These are phyloP conservation scores for Achaetomiella virescens DNA, from an alignment of 495 filamentous ascomycete genomes.

Conservation along the genomic window DNA sequence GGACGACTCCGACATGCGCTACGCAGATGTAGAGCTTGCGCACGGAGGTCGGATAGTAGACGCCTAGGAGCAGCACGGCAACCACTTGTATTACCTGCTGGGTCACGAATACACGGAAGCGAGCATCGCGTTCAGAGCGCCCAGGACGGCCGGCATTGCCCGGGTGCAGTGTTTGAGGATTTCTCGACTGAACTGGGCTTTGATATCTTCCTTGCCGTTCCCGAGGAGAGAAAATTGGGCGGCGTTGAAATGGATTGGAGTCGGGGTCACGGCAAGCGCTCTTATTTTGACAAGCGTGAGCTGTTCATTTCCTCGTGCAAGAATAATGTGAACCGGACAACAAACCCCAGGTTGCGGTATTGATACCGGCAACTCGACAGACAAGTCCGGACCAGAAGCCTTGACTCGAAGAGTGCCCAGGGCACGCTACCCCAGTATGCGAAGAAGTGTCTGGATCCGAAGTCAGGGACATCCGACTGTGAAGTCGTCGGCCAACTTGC, in stretches of 20 bases:
- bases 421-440: background rate
- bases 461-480: background rate
- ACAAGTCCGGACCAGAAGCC: background rate
- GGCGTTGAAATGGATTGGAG: no score
- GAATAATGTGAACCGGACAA: background rate
- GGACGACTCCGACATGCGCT: constrained; percentile 20
- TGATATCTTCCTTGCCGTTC: constrained; percentile 31
- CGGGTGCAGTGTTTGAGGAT: constrained; percentile 26
- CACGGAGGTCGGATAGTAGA: background rate
- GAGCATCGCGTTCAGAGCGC: constrained; percentile 28
- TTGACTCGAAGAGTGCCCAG: background rate
- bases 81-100: constrained; percentile 34
- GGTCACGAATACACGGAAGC: constrained; percentile 46
- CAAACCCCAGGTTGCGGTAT: background rate
- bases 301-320: background rate
- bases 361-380: background rate
- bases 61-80: background rate
- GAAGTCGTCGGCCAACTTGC: background rate
- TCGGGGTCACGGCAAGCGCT: no score
- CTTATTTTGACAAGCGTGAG: background rate
- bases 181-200: constrained; percentile 30
- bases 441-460: background rate
- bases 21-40: constrained; percentile 18
- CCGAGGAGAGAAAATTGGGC: constrained; percentile 28
- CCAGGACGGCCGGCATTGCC: constrained; percentile 39